Percentiles rank a stretch among this genome's conserved stretches.
These are phyloP conservation scores for Cryphonectria parasitica DNA, from an alignment of 2,329 filamentous ascomycete species.

Conservation along the genomic window DNA sequence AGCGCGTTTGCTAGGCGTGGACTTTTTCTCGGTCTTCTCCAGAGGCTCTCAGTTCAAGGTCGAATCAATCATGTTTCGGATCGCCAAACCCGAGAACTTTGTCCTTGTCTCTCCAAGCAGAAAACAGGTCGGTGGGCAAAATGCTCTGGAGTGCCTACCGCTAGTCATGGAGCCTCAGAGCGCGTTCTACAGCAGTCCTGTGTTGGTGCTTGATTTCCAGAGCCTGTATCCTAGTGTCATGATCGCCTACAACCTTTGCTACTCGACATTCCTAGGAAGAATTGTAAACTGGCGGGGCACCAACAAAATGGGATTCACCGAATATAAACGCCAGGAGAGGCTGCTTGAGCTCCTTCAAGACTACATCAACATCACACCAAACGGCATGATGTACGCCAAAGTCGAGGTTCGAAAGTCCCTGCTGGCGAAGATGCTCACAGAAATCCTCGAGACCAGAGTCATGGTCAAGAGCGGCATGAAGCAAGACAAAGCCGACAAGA, in stretches of 20 bases:
- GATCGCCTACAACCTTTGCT: conserved; percentile 99
- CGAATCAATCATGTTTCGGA: conserved; percentile 97
- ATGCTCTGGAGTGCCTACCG: conserved; percentile 90
- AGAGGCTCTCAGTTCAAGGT: conserved; percentile 98
- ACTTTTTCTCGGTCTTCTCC: conserved; percentile 96
- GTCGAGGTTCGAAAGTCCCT: conserved; percentile 85
- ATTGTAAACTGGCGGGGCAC: conserved; percentile 85
- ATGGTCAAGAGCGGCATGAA: conserved; percentile 99
- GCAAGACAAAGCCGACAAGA: conserved; percentile 83
- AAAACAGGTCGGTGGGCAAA: conserved; percentile 91
- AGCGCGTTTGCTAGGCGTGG: conserved; percentile 86
- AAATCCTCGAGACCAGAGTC: conserved; percentile 92
- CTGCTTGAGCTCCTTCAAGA: conserved; percentile 79
- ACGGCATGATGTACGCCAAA: conserved; percentile 95
- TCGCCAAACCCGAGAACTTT: conserved; percentile 96
- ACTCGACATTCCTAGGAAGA: conserved; percentile 91
- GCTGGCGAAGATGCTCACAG: conserved; percentile 92
- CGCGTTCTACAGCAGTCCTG: conserved; percentile 86
- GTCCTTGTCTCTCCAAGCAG: conserved; percentile 86
- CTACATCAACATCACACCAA: conserved; percentile 89
- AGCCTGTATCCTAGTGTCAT: conserved; percentile 96
- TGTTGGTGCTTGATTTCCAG: conserved; percentile 94
- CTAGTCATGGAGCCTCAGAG: conserved; percentile 98
- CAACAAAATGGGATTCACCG: conserved; percentile 92
- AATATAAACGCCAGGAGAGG: conserved; percentile 77